Conservation (phyloP, 331 rosid species). For the Pyracantha coccinea region DNA sequence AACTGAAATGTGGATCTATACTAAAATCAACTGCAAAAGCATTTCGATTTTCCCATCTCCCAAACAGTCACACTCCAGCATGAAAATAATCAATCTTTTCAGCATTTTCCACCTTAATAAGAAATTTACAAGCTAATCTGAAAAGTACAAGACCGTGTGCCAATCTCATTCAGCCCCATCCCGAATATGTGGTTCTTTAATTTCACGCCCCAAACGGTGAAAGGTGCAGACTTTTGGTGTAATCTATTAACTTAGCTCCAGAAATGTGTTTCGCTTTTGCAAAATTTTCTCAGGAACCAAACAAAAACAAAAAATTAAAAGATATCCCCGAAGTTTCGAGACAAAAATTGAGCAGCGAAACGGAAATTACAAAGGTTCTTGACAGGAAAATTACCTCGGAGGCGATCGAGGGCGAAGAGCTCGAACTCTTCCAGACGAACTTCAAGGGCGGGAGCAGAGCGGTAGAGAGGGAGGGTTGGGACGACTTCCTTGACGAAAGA, state of each 20-base stretch:
- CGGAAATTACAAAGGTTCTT: background rate
- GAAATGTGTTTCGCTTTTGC: background rate
- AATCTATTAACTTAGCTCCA: background rate
- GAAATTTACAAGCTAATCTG: background rate
- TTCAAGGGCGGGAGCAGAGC: constrained; percentile 76
- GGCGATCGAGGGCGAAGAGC: constrained; percentile 87
- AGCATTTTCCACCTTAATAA: background rate
- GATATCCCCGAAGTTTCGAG: background rate
- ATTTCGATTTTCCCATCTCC: background rate
- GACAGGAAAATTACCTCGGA: constrained; percentile 47
- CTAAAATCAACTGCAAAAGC: background rate
- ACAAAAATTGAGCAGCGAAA: background rate
- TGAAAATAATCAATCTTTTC: background rate
- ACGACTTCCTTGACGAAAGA: constrained; percentile 19
- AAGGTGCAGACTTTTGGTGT: too few relatives aligned
- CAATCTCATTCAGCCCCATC: background rate
- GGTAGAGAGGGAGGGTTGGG: constrained; percentile 55
- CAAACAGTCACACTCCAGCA: background rate
- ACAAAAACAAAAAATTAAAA: background rate
- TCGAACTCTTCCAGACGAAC: constrained; percentile 87
- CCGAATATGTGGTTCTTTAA: background rate
- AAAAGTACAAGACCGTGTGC: background rate
- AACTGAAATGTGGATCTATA: background rate
- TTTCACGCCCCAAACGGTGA: background rate
- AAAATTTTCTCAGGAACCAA: background rate